Conservation (phyloP, 352 stramenopile genomes). For the Phytophthora quininea region DNA sequence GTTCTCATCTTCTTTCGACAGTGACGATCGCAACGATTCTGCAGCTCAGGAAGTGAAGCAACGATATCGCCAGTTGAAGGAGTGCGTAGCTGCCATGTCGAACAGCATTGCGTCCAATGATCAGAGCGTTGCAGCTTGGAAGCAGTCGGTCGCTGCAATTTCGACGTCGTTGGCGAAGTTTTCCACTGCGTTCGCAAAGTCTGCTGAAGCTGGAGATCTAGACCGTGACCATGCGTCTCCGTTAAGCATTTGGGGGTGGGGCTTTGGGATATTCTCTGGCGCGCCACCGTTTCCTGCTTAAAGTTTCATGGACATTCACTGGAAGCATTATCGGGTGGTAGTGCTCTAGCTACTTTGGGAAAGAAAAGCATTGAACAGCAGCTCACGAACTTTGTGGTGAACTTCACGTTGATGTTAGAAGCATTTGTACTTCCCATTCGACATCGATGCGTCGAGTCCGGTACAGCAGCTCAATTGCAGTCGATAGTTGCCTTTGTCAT, state of each 20-base stretch:
- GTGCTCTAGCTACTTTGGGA: constrained; percentile 21
- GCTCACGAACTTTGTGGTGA: constrained; percentile 8
- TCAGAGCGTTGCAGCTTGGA: constrained; percentile 22
- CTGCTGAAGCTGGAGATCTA: constrained; percentile 14
- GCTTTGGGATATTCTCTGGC: constrained; percentile 49
- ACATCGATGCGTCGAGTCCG: neutral
- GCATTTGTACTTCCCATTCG: constrained; percentile 1
- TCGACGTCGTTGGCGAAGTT: constrained; percentile 22
- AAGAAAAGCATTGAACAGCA: constrained; percentile 10
- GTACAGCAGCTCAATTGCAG: constrained; percentile 15
- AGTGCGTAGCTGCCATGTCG: constrained; percentile 20
- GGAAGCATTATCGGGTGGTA: constrained; percentile 11
- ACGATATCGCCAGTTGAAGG: constrained; percentile 23
- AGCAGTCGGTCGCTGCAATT: constrained; percentile 15
- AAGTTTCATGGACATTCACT: constrained; percentile 20
- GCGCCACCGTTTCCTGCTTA: constrained; percentile 31
- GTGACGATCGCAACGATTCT: neutral
- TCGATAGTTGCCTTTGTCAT: constrained; percentile 21
- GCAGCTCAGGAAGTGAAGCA: neutral
- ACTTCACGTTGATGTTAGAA: constrained; percentile 19
- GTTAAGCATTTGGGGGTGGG: constrained; percentile 14
- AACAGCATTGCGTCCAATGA: constrained; percentile 3
- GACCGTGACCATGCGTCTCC: constrained; percentile 4
- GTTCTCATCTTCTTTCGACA: neutral
- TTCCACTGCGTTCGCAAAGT: constrained; percentile 6